Conservation (phyloP, 345 rosid species). For the Leavenworthia alabamica region DNA sequence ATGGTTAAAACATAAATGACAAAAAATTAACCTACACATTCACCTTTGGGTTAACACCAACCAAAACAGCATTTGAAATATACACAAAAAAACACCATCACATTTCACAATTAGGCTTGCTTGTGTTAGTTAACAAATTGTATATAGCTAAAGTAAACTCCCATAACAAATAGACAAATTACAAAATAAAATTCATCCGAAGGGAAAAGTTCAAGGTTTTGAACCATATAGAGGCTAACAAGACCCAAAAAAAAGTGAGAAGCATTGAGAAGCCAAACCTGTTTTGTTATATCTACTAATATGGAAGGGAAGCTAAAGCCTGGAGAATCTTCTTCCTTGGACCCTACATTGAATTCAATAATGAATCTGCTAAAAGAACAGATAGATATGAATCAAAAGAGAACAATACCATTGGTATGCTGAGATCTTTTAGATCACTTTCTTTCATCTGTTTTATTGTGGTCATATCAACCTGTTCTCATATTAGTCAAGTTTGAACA, state of each 20-base stretch:
- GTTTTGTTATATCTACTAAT: constrained; percentile 21
- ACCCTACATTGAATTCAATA: constrained; percentile 49
- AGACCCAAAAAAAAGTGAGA: neutral
- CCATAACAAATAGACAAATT: too few species aligned
- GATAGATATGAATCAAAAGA: neutral
- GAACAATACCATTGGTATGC: constrained; percentile 80
- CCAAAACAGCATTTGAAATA: neutral
- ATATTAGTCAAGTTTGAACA: constrained; percentile 14
- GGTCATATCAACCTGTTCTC: constrained; percentile 76
- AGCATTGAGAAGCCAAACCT: constrained; percentile 4
- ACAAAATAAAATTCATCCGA: too few species aligned
- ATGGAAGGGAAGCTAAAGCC: constrained; percentile 53
- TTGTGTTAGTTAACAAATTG: constrained; percentile 5
- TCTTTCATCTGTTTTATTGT: constrained; percentile 94
- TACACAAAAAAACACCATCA: too few species aligned
- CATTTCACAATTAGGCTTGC: too few species aligned
- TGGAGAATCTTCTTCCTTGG: constrained; percentile 93
- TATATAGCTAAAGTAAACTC: too few species aligned
- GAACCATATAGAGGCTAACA: constrained; percentile 1
- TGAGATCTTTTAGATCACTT: constrained; percentile 81
- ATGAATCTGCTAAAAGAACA: neutral
- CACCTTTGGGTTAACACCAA: too few species aligned
- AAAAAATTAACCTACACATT: too few species aligned
- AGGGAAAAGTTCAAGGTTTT: neutral
- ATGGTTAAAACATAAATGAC: too few species aligned